Base-by-base conservation (phyloP, 2,329 filamentous ascomycete species). In the Clonostachys byssicola region DNA sequence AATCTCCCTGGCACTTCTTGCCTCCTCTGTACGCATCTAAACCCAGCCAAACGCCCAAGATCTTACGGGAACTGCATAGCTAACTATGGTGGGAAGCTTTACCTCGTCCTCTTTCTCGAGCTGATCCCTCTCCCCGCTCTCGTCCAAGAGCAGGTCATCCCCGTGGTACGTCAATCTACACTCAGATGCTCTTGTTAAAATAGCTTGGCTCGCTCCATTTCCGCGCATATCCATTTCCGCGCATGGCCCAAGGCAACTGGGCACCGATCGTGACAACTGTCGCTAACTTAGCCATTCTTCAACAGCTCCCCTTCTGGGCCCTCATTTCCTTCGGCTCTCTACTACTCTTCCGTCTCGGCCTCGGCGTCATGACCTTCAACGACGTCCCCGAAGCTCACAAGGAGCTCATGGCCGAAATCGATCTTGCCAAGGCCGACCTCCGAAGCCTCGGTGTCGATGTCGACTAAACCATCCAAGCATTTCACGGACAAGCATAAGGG, bases 341-440 rank as follows among this genome's bases (percentile, higher is more conserved):
- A 71, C 85, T 99, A 17, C 86, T 99, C 54, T 90, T 87, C 73
- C 89, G 90, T 59, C 86, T 99, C 52, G 94, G 94, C 60, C 88
- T 84, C 74, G 94, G 94, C 54, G 89, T 99, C 58, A 78, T 96
- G 64, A 96, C 90, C 48, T 99, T 99, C 80, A 94, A 96, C 75
- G 92, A 97, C 69, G 90, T 95, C 43, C 92, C 92, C 47, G 81
- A 89, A 52, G 94, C 94, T 45, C 88, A 97, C 70, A 82, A 85
- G 64, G 92, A 96, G 71, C 74, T 99, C 58, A 90, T 94, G 78
- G 75, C 73, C 58, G 88, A 97, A 72, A 94, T 95, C 62, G 79
- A 89, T 52, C 57, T 84, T 66, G 89, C 89, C 53, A 86, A 87
- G 73, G 72, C 71, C 51, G 89, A 95, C 58, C 71, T 95, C 65